phyloP scores from a whole-genome alignment of 1,139 yeast genomes.

The Zhuliangozyma blackwelliae region DNA sequence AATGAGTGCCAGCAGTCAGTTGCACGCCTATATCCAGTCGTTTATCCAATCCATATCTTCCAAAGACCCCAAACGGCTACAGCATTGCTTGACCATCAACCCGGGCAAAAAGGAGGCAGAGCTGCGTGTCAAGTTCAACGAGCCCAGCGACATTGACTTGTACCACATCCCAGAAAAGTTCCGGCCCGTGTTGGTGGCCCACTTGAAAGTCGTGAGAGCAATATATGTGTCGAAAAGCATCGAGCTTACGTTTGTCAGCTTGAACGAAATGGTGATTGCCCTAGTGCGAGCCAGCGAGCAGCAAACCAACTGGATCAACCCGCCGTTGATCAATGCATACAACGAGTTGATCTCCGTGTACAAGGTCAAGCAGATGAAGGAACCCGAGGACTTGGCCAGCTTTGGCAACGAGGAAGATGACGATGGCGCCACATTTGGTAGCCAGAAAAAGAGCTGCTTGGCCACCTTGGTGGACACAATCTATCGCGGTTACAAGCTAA shows the following conservation, averaged over 20 bases:
- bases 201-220: slow-evolving; percentile 36
- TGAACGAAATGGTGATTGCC: slow-evolving; percentile 40
- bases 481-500: slow-evolving; percentile 71
- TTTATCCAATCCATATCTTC: slow-evolving; percentile 12
- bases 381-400: slow-evolving; percentile 24
- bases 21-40: slow-evolving; percentile 16
- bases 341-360: slow-evolving; percentile 51
- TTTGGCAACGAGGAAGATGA: slow-evolving; percentile 11
- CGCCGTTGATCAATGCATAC: slow-evolving; percentile 52
- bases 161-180: slow-evolving; percentile 35
- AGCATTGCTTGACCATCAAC: slow-evolving; percentile 29
- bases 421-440: slow-evolving; percentile 5
- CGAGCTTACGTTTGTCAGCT: slow-evolving; percentile 33
- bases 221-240: slow-evolving; percentile 35
- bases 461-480: slow-evolving; percentile 63
- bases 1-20: slow-evolving; percentile 6
- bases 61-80: slow-evolving; percentile 19
- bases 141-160: slow-evolving; percentile 30
- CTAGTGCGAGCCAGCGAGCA: slow-evolving; percentile 60
- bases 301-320: slow-evolving; percentile 65
- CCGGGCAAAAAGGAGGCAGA: slow-evolving; percentile 24
- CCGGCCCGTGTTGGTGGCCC: slow-evolving; percentile 29
- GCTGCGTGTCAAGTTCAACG: slow-evolving; percentile 19
- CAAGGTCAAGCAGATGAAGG: slow-evolving; percentile 30
- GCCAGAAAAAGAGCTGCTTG: slow-evolving; percentile 19